Conservation (phyloP, 345 rosid genomes). For the Rhodamnia rubescens region DNA sequence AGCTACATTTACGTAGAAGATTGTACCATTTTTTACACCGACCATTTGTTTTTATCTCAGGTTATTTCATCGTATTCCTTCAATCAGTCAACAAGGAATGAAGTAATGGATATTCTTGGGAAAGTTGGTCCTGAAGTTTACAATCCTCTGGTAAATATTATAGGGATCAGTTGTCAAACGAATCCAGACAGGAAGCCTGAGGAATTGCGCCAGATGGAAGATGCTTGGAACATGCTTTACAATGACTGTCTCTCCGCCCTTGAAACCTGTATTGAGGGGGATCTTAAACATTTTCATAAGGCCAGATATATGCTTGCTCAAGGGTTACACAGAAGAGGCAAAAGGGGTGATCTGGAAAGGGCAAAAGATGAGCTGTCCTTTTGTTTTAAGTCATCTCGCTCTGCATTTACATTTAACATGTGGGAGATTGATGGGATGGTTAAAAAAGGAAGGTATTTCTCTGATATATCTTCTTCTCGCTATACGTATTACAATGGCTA, state of each 20-base stretch:
- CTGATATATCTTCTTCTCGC: neutral
- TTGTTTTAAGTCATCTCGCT: conserved; percentile 88
- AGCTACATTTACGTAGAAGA: neutral
- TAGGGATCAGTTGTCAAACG: conserved; percentile 26
- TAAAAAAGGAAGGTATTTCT: conserved; percentile 72
- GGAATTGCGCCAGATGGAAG: conserved; percentile 43
- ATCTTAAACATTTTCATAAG: conserved; percentile 96
- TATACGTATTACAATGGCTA: neutral
- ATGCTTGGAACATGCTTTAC: conserved; percentile 77
- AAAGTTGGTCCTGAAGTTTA: conserved; percentile 35
- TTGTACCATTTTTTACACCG: neutral
- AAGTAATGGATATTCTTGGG: conserved; percentile 29
- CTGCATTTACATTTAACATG: conserved; percentile 91
- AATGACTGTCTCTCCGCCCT: conserved; percentile 80
- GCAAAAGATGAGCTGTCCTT: conserved; percentile 93
- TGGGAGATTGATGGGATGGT: conserved; percentile 99
- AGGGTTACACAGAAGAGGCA: conserved; percentile 68
- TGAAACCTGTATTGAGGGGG: conserved; percentile 85
- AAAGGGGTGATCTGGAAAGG: conserved; percentile 67
- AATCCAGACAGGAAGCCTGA: conserved; percentile 26
- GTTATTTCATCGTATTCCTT: conserved; percentile 52
- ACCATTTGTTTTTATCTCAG: conserved; percentile 18
- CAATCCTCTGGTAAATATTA: conserved; percentile 19
- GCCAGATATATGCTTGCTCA: conserved; percentile 95
- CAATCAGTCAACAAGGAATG: conserved; percentile 52